These are phyloP conservation scores for Aspergillus ellipticus DNA, from an alignment of 495 filamentous ascomycete genomes.

Conservation along the genomic window DNA sequence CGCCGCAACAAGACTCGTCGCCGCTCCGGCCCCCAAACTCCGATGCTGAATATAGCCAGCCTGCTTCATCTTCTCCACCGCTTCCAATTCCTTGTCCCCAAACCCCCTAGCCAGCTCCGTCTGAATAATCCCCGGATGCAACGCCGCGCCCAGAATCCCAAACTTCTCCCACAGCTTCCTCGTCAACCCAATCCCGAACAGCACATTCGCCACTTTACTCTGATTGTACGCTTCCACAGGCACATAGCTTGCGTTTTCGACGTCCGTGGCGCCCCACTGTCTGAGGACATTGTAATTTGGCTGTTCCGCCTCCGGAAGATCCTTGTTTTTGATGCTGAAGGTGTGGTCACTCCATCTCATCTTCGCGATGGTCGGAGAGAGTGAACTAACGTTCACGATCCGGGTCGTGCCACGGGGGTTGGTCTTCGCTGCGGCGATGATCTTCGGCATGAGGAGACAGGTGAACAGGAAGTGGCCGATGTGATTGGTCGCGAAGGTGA, in stretches of 20 bases:
- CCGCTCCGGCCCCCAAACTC: no score
- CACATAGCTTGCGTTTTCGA: slow-evolving; percentile 44
- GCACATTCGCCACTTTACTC: slow-evolving; percentile 51
- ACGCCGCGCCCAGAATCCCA: neutral
- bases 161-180: neutral
- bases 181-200: slow-evolving; percentile 44
- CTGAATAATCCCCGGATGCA: neutral
- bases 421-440: slow-evolving; percentile 22
- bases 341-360: slow-evolving; percentile 54
- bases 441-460: slow-evolving; percentile 49
- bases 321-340: slow-evolving; percentile 30
- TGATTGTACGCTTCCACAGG: slow-evolving; percentile 40
- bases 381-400: slow-evolving; percentile 27
- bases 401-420: slow-evolving; percentile 13
- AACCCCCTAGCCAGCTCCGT: neutral
- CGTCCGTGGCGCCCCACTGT: slow-evolving; percentile 11
- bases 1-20: neutral
- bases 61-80: no score
- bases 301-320: neutral
- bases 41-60: no score
- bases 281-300: neutral
- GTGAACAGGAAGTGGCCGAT: slow-evolving; percentile 58
- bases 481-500: slow-evolving; percentile 55
- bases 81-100: no score
- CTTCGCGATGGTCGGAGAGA: slow-evolving; percentile 35